Evolutionary conservation across 305 asterid genomes (phyloP).

Genomic region (Solanum chacoense): DNA sequence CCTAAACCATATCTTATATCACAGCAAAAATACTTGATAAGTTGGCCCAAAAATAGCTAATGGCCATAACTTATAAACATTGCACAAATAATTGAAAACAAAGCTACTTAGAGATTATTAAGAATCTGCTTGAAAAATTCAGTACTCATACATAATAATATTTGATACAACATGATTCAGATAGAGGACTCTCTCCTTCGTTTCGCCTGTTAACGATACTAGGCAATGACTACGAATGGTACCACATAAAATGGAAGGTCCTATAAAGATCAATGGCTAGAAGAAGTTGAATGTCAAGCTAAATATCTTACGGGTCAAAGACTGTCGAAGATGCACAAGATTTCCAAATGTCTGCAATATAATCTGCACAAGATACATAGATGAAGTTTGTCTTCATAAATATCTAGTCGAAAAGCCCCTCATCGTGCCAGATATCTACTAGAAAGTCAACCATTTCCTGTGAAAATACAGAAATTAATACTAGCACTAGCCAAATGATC

Average conservation of each 20-base stretch:
- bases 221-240: background rate
- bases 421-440: conserved; percentile 85
- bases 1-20: background rate
- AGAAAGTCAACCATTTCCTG: conserved; percentile 94
- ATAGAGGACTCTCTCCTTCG: background rate
- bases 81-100: background rate
- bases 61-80: background rate
- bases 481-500: background rate
- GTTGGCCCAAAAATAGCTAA: background rate
- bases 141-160: background rate
- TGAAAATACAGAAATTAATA: conserved; percentile 4
- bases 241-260: background rate
- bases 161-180: conserved; percentile 1
- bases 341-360: background rate
- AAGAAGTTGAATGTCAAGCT: conserved; percentile 2
- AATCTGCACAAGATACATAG: background rate
- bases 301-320: conserved; percentile 1
- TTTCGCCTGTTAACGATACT: background rate
- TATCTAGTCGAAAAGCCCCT: conserved; percentile 68
- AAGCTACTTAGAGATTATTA: background rate
- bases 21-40: background rate
- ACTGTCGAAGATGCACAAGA: background rate
- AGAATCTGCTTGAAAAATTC: background rate
- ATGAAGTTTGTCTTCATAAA: background rate
- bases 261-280: conserved; percentile 1